A percentile compares a stretch with the other conserved stretches of the same genome.
Evolutionary conservation across 768 basidiomycete genomes (phyloP).

Genomic region (Amanita muscaria): DNA sequence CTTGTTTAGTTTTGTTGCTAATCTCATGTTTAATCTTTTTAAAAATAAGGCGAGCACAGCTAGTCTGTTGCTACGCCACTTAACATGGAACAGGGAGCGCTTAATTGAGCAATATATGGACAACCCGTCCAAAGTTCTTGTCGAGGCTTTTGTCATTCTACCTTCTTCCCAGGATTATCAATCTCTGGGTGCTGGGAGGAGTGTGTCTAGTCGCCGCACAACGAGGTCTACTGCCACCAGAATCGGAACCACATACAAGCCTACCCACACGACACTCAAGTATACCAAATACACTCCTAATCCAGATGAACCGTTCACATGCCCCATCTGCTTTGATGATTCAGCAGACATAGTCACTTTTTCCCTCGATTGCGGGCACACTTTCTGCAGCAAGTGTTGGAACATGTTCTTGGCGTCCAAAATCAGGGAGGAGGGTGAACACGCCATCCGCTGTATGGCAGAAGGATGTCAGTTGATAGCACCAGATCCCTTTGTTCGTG

Average conservation of each 20-base stretch:
- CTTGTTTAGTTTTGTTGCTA: slow-evolving; percentile 7
- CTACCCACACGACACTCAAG: slow-evolving; percentile 19
- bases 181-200: slow-evolving; percentile 4
- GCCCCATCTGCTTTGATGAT: slow-evolving; percentile 92
- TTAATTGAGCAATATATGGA: slow-evolving; percentile 98
- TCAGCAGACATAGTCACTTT: slow-evolving; percentile 47
- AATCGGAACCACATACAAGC: slow-evolving; percentile 22
- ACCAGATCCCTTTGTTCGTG: slow-evolving; percentile 53
- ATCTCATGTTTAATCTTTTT: background rate
- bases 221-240: slow-evolving; percentile 17
- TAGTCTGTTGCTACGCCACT: slow-evolving; percentile 68
- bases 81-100: slow-evolving; percentile 93
- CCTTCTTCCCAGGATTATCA: slow-evolving; percentile 15
- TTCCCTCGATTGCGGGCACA: slow-evolving; percentile 73
- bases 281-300: slow-evolving; percentile 23
- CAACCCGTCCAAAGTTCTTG: slow-evolving; percentile 61
- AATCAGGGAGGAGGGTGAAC: slow-evolving; percentile 75
- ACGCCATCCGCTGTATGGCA: slow-evolving; percentile 69
- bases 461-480: slow-evolving; percentile 62
- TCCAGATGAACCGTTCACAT: slow-evolving; percentile 55
- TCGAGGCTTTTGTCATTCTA: slow-evolving; percentile 60
- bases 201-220: slow-evolving; percentile 13
- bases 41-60: slow-evolving; percentile 56
- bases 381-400: slow-evolving; percentile 85
- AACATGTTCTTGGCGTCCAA: slow-evolving; percentile 69